Evolutionary conservation across 441 rosid genomes (phyloP), one percentile per base, ranked within the genome.

Genomic region (Lepidium campestre): DNA sequence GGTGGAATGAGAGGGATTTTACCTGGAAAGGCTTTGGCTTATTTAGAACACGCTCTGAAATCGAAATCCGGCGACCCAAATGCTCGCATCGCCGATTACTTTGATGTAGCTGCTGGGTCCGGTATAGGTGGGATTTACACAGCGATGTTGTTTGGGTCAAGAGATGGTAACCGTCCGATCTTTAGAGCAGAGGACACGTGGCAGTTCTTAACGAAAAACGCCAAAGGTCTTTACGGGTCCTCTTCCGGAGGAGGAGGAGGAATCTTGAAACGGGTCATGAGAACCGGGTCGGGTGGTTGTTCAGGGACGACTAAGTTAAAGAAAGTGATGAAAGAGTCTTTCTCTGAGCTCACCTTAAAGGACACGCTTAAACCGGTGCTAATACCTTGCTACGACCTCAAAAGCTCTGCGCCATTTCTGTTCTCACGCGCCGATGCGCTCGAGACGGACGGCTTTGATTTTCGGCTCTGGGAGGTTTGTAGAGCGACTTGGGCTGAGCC

Each of bases 401-500:
- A 83, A 20, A 93, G 87, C 57, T 73, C 89, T 47, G 94, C 95
- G 13, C 97, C 98, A 74, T 89, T 90, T 78, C 41, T 93, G 41
- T 93, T 93, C 80, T 93, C 98, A 5, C 78, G 98, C 32, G 98
- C 98, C 10, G 98, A 93, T 64, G 98, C 97, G 7, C 75, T 93
- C 5, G 97, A 90, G 70, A 86, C 93, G 1, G 96, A 90, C 71
- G 77, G 94, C 36, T 93, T 69, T 36, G 90, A 93, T 68, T 93
- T 93, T 77, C 77, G 78, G 32, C 83, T 93, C 0, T 87, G 86
- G 87, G 95, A 93, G 79, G 97, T 93, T 7, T 90, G 98, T 74
- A 84, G 86, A 53, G 98, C 96, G 23, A 93, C 98, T 4, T 82
- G 90, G 34, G 93, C 98, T 1, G 91, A 93, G 50, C 98, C 98